Conservation (phyloP, 2,329 filamentous ascomycete genomes). For the Microsporum audouinii region DNA sequence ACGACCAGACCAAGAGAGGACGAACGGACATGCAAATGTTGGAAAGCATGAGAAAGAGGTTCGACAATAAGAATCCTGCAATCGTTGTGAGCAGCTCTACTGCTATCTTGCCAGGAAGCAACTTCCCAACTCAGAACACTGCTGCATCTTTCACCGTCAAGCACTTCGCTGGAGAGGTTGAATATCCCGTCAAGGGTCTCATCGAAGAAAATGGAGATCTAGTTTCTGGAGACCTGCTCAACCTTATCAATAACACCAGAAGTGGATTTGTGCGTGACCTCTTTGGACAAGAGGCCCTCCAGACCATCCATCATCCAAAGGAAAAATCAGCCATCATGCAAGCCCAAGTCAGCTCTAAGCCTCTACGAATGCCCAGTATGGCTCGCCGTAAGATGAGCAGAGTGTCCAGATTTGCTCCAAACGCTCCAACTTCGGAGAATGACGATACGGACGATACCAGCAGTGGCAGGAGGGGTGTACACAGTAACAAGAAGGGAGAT, state of each 20-base stretch:
- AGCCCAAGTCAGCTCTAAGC: conserved; percentile 91
- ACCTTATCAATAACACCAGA: conserved; percentile 76
- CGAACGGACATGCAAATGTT: conserved; percentile 81
- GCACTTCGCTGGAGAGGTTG: conserved; percentile 93
- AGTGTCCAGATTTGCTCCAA: conserved; percentile 35
- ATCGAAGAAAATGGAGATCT: conserved; percentile 94
- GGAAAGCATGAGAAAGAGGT: conserved; percentile 82
- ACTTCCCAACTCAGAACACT: conserved; percentile 74
- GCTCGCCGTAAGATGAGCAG: conserved; percentile 63
- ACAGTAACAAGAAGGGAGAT: conserved; percentile 23
- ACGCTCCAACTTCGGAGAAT: conserved; percentile 21
- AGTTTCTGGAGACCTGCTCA: conserved; percentile 91
- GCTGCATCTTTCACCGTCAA: conserved; percentile 77
- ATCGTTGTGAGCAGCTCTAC: conserved; percentile 68
- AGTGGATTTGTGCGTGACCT: conserved; percentile 80
- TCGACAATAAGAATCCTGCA: conserved; percentile 85
- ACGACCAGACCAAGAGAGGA: conserved; percentile 86
- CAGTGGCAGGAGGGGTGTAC: conserved; percentile 11
- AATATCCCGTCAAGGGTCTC: conserved; percentile 76
- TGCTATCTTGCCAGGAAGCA: conserved; percentile 70
- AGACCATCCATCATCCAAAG: conserved; percentile 84
- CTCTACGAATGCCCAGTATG: conserved; percentile 82
- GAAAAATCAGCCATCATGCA: conserved; percentile 88
- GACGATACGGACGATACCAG: conserved; percentile 15
- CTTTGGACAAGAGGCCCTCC: conserved; percentile 90